A percentile compares a stretch with the other conserved stretches of the same genome.
phyloP scores from a whole-genome alignment of 106 monocot genomes.

The Amphibolis antarctica region DNA sequence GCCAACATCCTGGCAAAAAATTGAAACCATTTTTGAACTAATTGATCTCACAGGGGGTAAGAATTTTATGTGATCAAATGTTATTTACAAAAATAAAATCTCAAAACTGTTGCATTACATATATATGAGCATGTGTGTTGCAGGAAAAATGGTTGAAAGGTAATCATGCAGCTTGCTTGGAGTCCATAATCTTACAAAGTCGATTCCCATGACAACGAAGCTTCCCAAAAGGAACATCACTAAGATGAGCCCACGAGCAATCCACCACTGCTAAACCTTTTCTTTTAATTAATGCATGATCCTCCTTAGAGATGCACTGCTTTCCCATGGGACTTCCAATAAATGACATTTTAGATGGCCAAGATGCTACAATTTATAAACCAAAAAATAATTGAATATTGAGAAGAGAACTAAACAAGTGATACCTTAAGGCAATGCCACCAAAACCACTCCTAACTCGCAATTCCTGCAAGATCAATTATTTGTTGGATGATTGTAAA shows the following conservation, averaged over 20 bases:
- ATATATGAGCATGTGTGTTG: not conserved
- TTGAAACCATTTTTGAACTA: no score
- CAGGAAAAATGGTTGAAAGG: not conserved
- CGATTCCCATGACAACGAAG: constrained; percentile 78
- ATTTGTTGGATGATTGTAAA: not conserved
- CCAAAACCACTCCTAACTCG: constrained; percentile 63
- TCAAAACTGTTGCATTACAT: no score
- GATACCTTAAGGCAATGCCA: constrained; percentile 88
- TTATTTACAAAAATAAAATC: no score
- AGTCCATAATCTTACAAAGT: constrained; percentile 47
- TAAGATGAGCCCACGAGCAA: constrained; percentile 93
- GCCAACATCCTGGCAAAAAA: no score
- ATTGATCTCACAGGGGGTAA: no score
- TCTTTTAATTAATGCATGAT: constrained; percentile 44
- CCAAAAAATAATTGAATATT: not conserved
- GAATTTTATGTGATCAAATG: no score
- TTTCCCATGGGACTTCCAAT: constrained; percentile 62
- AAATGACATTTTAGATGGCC: not conserved
- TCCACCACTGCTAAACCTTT: constrained; percentile 96
- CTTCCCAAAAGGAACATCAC: constrained; percentile 92
- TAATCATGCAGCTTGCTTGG: not conserved
- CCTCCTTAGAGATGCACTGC: constrained; percentile 88
- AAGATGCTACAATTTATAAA: not conserved
- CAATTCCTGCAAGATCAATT: constrained; percentile 58
- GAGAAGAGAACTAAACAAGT: not conserved